A percentile compares a stretch with the other conserved stretches of the same genome.
These are phyloP conservation scores for Nakaseomyces kungkrabaensis DNA, from an alignment of 1,139 yeast species.

Conservation along the genomic window DNA sequence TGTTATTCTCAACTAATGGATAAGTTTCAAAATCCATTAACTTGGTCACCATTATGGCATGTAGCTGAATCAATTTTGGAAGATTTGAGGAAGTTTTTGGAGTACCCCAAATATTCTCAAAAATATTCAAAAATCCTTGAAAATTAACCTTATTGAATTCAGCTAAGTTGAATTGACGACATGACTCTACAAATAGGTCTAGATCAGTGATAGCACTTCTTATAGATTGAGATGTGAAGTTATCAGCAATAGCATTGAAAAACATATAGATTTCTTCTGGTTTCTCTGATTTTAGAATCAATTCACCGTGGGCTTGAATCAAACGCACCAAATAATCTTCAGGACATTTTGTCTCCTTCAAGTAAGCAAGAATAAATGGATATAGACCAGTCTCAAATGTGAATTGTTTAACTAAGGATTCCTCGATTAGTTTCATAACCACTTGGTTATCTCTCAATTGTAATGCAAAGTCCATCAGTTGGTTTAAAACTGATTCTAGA, in stretches of 20 bases:
- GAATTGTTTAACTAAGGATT: constrained; percentile 30
- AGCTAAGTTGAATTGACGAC: constrained; percentile 16
- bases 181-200: constrained; percentile 24
- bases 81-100: constrained; percentile 21
- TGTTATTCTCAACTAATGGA: constrained; percentile 35
- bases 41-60: constrained; percentile 38
- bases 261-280: constrained; percentile 14
- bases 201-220: constrained; percentile 20
- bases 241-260: constrained; percentile 20
- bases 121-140: constrained; percentile 22
- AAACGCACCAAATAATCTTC: constrained; percentile 29
- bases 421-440: constrained; percentile 31
- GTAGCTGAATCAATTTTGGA: constrained; percentile 24
- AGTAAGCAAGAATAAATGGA: constrained; percentile 27
- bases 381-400: constrained; percentile 28
- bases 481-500: constrained; percentile 18
- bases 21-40: constrained; percentile 45
- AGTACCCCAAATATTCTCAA: constrained; percentile 22
- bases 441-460: constrained; percentile 27
- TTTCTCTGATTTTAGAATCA: constrained; percentile 8
- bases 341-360: constrained; percentile 23
- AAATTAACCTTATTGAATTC: constrained; percentile 14
- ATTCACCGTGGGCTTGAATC: constrained; percentile 28
- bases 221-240: constrained; percentile 17
- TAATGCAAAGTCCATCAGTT: constrained; percentile 27